Evolutionary conservation across 345 rosid species (phyloP).

Genomic region (Populus tremula): DNA sequence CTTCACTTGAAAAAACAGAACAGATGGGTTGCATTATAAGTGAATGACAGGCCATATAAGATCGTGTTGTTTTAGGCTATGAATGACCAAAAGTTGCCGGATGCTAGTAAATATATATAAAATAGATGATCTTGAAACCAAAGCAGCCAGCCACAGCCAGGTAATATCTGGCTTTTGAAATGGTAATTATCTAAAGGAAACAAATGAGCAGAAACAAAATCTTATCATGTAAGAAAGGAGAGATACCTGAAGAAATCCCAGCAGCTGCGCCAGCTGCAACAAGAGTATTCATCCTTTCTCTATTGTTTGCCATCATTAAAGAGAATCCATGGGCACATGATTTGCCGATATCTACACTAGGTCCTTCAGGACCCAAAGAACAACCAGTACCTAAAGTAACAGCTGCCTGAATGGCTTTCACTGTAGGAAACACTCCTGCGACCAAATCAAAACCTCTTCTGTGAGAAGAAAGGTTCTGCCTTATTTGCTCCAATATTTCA

Average conservation of each 20-base stretch:
- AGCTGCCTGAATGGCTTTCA: conserved; percentile 95
- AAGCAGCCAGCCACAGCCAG: background rate
- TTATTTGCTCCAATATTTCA: conserved; percentile 84
- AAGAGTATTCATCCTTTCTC: conserved; percentile 93
- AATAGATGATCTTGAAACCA: background rate
- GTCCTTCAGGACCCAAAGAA: conserved; percentile 97
- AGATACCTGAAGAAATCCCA: conserved; percentile 91
- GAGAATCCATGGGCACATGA: conserved; percentile 92
- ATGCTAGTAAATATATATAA: background rate
- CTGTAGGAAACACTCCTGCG: conserved; percentile 75
- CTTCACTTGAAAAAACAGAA: too few relatives aligned
- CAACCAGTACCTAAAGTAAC: conserved; percentile 93
- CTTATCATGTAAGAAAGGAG: background rate
- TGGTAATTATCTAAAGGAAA: background rate
- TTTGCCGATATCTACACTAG: conserved; percentile 96
- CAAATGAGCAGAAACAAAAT: background rate
- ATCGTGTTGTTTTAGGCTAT: background rate
- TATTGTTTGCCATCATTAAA: conserved; percentile 90
- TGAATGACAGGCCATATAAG: too few relatives aligned
- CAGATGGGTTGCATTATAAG: too few relatives aligned
- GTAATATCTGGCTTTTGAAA: background rate
- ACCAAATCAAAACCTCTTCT: conserved; percentile 76
- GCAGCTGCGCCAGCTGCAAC: conserved; percentile 98
- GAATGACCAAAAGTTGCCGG: background rate
- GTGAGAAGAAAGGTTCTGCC: conserved; percentile 63